Conservation (phyloP, 169 alveolate species). For the Perkinsus marinus region DNA sequence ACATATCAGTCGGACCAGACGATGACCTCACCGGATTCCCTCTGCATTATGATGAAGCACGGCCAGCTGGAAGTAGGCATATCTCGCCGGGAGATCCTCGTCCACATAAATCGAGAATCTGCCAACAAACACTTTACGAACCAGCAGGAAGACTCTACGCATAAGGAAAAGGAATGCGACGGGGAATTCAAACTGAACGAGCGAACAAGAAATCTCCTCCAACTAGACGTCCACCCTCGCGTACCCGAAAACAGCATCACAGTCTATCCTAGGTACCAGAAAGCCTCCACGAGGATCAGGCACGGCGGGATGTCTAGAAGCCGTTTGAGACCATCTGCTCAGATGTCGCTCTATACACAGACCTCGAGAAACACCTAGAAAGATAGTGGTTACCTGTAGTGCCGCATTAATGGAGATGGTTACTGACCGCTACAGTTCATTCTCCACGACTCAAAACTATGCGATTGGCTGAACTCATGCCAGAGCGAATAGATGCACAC, state of each 20-base stretch:
- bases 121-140: background rate
- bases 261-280: background rate
- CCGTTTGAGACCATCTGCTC: background rate
- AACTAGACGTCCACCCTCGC: background rate
- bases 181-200: too few species aligned
- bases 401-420: background rate
- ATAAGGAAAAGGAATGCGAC: too few species aligned
- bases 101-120: background rate
- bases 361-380: background rate
- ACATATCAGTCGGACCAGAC: background rate
- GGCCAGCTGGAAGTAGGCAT: background rate
- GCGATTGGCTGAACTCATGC: too few species aligned
- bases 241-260: background rate
- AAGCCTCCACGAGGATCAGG: background rate
- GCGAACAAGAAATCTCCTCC: too few species aligned
- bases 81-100: background rate
- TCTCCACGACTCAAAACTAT: too few species aligned
- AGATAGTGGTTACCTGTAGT: background rate
- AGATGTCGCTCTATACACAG: background rate
- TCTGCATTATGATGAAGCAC: background rate
- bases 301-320: background rate
- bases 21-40: background rate
- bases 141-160: too few species aligned
- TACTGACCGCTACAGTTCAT: too few species aligned
- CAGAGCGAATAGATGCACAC: too few species aligned